Percentiles rank a stretch among this genome's conserved stretches.
These are phyloP conservation scores for Penicillium paneum DNA, from an alignment of 2,329 filamentous ascomycete species.

Conservation along the genomic window DNA sequence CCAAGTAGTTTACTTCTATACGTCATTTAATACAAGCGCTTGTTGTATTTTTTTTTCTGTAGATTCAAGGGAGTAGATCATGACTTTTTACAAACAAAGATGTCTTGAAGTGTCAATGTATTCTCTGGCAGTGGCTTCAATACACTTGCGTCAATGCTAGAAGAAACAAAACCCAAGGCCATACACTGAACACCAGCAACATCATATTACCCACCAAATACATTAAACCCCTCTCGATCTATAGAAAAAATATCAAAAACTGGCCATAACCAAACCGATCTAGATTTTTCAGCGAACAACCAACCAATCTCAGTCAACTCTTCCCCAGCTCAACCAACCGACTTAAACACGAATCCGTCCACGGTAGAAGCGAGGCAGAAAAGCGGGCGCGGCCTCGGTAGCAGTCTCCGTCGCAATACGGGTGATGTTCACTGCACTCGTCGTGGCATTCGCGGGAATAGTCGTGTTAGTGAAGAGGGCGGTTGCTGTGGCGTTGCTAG, in stretches of 20 bases:
- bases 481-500: background rate
- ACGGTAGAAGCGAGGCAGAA: constrained; percentile 6
- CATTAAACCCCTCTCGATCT: background rate
- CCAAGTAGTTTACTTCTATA: background rate
- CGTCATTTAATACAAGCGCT: background rate
- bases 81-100: background rate
- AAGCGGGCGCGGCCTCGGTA: constrained; percentile 1
- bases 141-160: background rate
- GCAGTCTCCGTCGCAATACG: background rate
- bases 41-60: background rate
- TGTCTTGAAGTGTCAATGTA: background rate
- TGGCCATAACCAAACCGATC: background rate
- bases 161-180: background rate
- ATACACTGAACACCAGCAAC: background rate
- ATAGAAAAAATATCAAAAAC: background rate
- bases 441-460: background rate
- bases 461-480: constrained; percentile 1
- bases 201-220: constrained; percentile 4
- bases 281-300: background rate
- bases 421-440: background rate
- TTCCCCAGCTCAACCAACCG: background rate
- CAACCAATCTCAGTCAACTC: background rate
- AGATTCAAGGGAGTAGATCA: background rate
- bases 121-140: background rate
- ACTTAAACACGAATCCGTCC: constrained; percentile 1